These are phyloP conservation scores for Juncus inflexus DNA, from an alignment of 176 grass and related monocot genomes.

Conservation along the genomic window DNA sequence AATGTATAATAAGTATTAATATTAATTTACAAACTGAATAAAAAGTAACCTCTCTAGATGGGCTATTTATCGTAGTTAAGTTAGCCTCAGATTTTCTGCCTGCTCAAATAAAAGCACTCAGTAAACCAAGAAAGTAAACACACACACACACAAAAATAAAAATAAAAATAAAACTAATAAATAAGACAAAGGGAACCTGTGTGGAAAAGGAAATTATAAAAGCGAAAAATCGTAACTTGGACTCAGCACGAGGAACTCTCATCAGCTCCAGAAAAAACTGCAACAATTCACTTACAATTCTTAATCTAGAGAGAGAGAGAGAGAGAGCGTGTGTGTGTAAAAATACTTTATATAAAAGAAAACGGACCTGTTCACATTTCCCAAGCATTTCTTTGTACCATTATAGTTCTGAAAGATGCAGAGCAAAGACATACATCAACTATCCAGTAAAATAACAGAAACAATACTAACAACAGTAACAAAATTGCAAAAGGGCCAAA, in stretches of 20 bases:
- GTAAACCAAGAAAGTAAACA: slow-evolving; percentile 19
- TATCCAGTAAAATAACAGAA: no score
- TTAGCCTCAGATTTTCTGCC: slow-evolving; percentile 66
- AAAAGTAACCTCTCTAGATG: slow-evolving; percentile 62
- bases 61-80: slow-evolving; percentile 80
- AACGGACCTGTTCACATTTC: slow-evolving; percentile 91
- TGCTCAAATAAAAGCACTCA: slow-evolving; percentile 31
- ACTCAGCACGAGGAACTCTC: slow-evolving; percentile 93
- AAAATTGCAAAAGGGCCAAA: slow-evolving; percentile 1
- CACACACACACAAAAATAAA: not conserved
- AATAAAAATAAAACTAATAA: slow-evolving; percentile 10
- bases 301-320: slow-evolving; percentile 24
- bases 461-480: no score
- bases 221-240: slow-evolving; percentile 93
- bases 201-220: slow-evolving; percentile 86
- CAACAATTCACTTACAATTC: slow-evolving; percentile 16
- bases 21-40: not conserved
- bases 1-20: not conserved
- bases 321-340: slow-evolving; percentile 4
- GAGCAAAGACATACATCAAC: not conserved
- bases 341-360: slow-evolving; percentile 2
- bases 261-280: slow-evolving; percentile 98
- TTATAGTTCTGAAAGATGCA: slow-evolving; percentile 53
- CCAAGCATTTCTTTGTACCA: slow-evolving; percentile 90
- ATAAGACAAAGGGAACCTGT: slow-evolving; percentile 43